Conservation (phyloP, 805 yeast species). For the Debaryomyces castellii region DNA sequence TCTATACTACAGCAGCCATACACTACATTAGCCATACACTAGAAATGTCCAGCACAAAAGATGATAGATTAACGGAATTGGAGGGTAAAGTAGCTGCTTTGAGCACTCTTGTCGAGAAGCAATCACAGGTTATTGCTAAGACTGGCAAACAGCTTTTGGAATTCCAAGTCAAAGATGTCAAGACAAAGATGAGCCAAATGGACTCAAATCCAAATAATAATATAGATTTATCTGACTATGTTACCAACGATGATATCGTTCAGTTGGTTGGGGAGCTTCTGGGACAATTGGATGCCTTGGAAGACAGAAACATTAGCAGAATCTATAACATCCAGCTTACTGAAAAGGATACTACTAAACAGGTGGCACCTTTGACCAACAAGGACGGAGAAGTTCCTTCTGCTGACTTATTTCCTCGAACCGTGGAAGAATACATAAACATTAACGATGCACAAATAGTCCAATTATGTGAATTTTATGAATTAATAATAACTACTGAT, state of each 20-base stretch:
- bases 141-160: conserved; percentile 80
- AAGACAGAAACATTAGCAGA: conserved; percentile 74
- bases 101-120: conserved; percentile 57
- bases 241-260: conserved; percentile 79
- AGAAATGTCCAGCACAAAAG: not conserved
- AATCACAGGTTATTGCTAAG: conserved; percentile 61
- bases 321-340: conserved; percentile 58
- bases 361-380: conserved; percentile 69
- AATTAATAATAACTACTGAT: conserved; percentile 63
- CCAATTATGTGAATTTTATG: conserved; percentile 69
- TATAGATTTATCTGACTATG: conserved; percentile 51
- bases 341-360: conserved; percentile 30
- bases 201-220: conserved; percentile 2
- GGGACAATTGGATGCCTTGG: conserved; percentile 77
- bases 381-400: conserved; percentile 75
- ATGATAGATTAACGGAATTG: conserved; percentile 17
- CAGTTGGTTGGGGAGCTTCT: conserved; percentile 89
- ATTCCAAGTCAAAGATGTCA: conserved; percentile 60
- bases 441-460: conserved; percentile 48
- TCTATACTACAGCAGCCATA: no score
- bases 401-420: conserved; percentile 53
- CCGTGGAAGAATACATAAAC: conserved; percentile 50
- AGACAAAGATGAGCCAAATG: conserved; percentile 31
- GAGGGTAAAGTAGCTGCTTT: conserved; percentile 52
- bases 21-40: not conserved